A percentile compares a stretch with the other conserved stretches of the same genome.
These are phyloP conservation scores for Amylostereum areolatum DNA, from an alignment of 1,284 basidiomycete genomes.

Conservation along the genomic window DNA sequence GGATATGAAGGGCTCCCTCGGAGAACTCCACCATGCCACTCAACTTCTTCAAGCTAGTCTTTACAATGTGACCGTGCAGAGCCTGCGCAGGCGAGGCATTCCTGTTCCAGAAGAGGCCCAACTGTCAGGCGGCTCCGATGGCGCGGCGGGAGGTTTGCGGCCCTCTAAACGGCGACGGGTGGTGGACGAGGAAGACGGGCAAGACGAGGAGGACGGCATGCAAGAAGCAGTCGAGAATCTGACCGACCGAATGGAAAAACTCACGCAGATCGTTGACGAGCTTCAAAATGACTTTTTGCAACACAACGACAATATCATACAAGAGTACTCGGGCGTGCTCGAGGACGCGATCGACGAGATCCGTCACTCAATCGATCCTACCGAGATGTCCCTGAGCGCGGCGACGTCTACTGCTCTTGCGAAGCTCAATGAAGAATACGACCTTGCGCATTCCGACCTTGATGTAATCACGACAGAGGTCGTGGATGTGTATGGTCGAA, in stretches of 20 bases:
- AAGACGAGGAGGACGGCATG: too few relatives aligned
- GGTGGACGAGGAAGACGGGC: too few relatives aligned
- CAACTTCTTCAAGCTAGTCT: conserved; percentile 13
- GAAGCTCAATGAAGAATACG: conserved; percentile 17
- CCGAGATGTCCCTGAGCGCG: conserved; percentile 15
- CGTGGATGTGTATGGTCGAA: conserved; percentile 27
- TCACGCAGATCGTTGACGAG: conserved; percentile 32
- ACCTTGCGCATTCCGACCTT: conserved; percentile 27
- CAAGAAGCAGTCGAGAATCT: conserved; percentile 35
- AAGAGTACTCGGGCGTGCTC: conserved; percentile 35
- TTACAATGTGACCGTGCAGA: conserved; percentile 4
- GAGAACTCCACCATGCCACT: conserved; percentile 18
- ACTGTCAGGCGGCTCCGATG: too few relatives aligned
- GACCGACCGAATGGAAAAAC: conserved; percentile 27
- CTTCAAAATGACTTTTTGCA: conserved; percentile 39
- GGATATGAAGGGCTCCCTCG: conserved; percentile 20
- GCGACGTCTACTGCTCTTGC: conserved; percentile 10
- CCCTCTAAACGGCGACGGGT: too few relatives aligned
- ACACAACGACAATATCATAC: conserved; percentile 27
- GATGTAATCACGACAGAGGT: conserved; percentile 32
- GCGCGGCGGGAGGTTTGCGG: too few relatives aligned
- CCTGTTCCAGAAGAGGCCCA: too few relatives aligned
- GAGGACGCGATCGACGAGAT: conserved; percentile 30
- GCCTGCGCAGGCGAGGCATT: background rate
- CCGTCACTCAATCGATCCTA: conserved; percentile 24